phyloP scores from a whole-genome alignment of 2,329 filamentous ascomycete genomes.

The Fusarium anguioides region DNA sequence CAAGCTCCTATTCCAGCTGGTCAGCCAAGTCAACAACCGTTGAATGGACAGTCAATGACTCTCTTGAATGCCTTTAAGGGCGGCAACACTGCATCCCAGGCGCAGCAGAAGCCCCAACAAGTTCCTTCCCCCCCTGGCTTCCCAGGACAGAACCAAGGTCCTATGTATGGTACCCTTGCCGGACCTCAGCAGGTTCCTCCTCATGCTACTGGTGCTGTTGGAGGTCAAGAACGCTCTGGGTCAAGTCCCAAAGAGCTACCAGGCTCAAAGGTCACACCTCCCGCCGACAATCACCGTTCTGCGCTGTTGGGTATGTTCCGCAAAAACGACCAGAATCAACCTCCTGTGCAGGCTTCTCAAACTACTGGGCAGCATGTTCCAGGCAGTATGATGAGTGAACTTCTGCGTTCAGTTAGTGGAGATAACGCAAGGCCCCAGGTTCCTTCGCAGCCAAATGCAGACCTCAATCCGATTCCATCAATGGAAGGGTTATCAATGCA shows the following conservation, averaged over 20 bases:
- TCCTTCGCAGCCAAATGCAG: slow-evolving; percentile 26
- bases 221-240: slow-evolving; percentile 28
- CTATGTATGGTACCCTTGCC: slow-evolving; percentile 19
- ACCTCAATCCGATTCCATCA: slow-evolving; percentile 30
- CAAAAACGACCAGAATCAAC: slow-evolving; percentile 45
- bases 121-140: slow-evolving; percentile 15
- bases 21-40: slow-evolving; percentile 41
- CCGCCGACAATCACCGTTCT: slow-evolving; percentile 55
- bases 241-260: slow-evolving; percentile 46
- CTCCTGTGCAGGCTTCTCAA: slow-evolving; percentile 16
- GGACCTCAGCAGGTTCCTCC: slow-evolving; percentile 19
- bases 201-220: slow-evolving; percentile 11
- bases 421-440: slow-evolving; percentile 19
- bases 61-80: slow-evolving; percentile 59
- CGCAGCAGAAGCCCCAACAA: slow-evolving; percentile 36
- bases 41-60: slow-evolving; percentile 57
- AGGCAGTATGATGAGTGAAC: slow-evolving; percentile 37
- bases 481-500: slow-evolving; percentile 41
- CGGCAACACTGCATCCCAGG: slow-evolving; percentile 36
- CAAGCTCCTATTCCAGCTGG: slow-evolving; percentile 20
- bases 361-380: slow-evolving; percentile 15
- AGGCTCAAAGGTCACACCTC: slow-evolving; percentile 41
- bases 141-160: slow-evolving; percentile 22
- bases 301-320: slow-evolving; percentile 67
- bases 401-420: slow-evolving; percentile 32